A percentile compares a stretch with the other conserved stretches of the same genome.
phyloP scores from a whole-genome alignment of 2,329 filamentous ascomycete genomes.

The Esteya vermicola region DNA sequence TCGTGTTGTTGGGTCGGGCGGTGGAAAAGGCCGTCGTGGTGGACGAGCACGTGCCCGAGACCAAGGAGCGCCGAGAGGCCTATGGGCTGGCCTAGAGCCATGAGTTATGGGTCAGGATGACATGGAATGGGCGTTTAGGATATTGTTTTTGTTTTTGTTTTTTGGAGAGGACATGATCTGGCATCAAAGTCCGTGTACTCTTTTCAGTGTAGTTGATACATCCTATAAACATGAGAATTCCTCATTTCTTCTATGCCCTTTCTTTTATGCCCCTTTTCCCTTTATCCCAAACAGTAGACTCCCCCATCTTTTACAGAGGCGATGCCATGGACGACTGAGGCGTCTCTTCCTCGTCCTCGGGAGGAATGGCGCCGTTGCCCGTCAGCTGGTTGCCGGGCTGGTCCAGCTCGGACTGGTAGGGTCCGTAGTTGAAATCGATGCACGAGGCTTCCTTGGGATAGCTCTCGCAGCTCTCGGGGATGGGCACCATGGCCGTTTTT shows the following conservation, averaged over 20 bases:
- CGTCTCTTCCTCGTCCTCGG: neutral
- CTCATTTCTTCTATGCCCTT: no score
- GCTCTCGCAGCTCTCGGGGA: conserved; percentile 47
- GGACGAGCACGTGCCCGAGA: neutral
- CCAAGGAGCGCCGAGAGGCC: neutral
- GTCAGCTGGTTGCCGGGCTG: conserved; percentile 19
- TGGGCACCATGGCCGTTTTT: conserved; percentile 51
- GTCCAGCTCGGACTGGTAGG: conserved; percentile 30
- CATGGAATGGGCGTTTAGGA: no score
- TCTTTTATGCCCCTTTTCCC: neutral
- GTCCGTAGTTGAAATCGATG: conserved; percentile 30
- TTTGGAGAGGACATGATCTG: no score
- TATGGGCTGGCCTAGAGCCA: neutral
- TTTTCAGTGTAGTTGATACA: no score
- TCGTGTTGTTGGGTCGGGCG: conserved; percentile 15
- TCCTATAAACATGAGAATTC: neutral
- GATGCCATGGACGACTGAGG: no score
- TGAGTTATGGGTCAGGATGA: no score
- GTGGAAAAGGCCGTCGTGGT: conserved; percentile 13
- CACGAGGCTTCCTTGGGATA: conserved; percentile 37
- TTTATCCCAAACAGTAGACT: no score
- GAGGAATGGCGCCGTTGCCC: conserved; percentile 3
- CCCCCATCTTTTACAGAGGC: no score
- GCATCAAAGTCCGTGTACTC: no score
- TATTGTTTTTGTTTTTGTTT: no score